Evolutionary conservation across 2,329 filamentous ascomycete species (phyloP), one percentile per base, ranked within the genome.

Genomic region (Albophoma yamanashiensis): DNA sequence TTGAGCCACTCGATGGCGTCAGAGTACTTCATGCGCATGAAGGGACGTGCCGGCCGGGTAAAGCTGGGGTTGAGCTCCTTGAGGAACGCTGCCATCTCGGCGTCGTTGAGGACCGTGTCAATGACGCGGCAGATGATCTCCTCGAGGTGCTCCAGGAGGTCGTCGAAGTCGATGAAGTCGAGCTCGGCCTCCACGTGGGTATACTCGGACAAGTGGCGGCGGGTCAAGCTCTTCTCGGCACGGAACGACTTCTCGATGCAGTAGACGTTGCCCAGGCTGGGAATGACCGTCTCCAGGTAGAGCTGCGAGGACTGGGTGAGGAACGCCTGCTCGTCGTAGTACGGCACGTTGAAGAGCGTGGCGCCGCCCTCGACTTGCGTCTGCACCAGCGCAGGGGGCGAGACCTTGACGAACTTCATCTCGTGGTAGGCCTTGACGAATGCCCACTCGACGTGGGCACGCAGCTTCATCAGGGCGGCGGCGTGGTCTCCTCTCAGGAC

Each of bases 221-320:
- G 89, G 57, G 94, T 99, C 61, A 97, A 81, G 8, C 89, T 93
- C 78, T 97, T 97, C 77, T 99, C 94, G 17, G 94, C 94, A 63
- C 94, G 92, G 87, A 99, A 99, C 2, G 93, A 97, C 75, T 96
- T 96, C 76, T 96, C 92, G 69, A 99, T 93, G 73, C 93, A 97
- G 83, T 95, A 99, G 58, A 97, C 92, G 72, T 97, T 91, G 67
- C 94, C 94, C 69, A 97, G 82, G 58, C 89, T 91, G 14, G 93
- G 91, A 39, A 99, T 80, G 65, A 88, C 91, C 39, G 94, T 99
- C 81, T 99, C 94, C 61, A 99, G 89, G 77, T 99, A 99, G 59
- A 99, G 85, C 76, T 99, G 94, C 40, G 91, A 96, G 4, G 92
- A 97, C 77, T 99, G 94, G 4, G 94, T 97, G 64, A 99, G 85